Base-by-base conservation (phyloP, 192 early-diverging fungal species). In the Phlyctochytrium bullatum region DNA sequence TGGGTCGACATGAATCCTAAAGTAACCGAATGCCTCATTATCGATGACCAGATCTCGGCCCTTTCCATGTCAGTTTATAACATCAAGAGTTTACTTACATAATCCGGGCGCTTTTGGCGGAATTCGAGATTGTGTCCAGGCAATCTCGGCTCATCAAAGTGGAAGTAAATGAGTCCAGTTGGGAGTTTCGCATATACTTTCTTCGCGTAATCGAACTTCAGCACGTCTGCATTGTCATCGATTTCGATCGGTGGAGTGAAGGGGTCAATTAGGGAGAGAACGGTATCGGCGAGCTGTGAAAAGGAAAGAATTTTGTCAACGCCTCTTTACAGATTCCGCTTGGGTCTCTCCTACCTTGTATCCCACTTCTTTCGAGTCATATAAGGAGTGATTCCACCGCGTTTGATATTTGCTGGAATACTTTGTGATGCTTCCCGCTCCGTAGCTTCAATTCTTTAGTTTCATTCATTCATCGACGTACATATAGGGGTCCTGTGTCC, bases 321-420 rank as follows among this genome's bases (percentile, higher is more conserved):
- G 34, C n/a, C n/a, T n/a, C n/a, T n/a, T n/a, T n/a, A n/a, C n/a
- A n/a, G n/a, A n/a, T n/a, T n/a, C n/a, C n/a, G n/a, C n/a, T n/a
- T n/a, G n/a, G n/a, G n/a, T n/a, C n/a, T n/a, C n/a, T n/a, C n/a
- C n/a, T 40, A 81, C 80, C 66, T 72, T 80, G 6, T 53, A 34
- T 0, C 83, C 83, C 27, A 82, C 75, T 54, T 85, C 79, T 29
- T 67, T 52, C 16, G 77, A 72, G 62, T 83, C 78, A 61, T 67
- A 78, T 34, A 73, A 69, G n/a, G 34, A 56, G 47, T 81, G 80
- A 14, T 29, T 29, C 83, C 83, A 85, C 28, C 65, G 60, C 28
- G 83, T 85, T 61, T 78, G 70, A 59, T 83, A 80, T 36, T 59
- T 61, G 54, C 75, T 85, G 0, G 82, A 71, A 62, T 83, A 85